These are phyloP conservation scores for Candida pini DNA, from an alignment of 805 yeast species.

Conservation along the genomic window DNA sequence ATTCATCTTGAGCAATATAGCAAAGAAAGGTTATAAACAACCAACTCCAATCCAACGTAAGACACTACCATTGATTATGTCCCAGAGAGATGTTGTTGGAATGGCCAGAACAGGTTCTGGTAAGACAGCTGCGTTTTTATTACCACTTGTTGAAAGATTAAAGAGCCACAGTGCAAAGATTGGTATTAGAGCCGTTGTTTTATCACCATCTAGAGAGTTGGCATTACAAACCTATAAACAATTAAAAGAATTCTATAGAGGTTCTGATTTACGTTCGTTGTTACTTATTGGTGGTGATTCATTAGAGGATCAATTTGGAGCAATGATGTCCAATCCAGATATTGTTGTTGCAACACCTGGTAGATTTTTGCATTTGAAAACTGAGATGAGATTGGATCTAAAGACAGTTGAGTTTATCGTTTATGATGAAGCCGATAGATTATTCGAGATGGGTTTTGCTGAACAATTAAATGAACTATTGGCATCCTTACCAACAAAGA, in stretches of 20 bases:
- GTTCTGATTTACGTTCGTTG: conserved; percentile 75
- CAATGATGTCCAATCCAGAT: conserved; percentile 94
- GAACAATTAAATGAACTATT: conserved; percentile 88
- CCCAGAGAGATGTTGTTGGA: conserved; percentile 91
- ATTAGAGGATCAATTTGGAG: conserved; percentile 90
- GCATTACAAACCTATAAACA: conserved; percentile 90
- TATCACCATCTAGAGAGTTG: conserved; percentile 94
- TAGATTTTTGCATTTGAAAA: conserved; percentile 89
- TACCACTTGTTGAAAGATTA: conserved; percentile 84
- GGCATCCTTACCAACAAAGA: conserved; percentile 70
- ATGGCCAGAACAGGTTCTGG: conserved; percentile 99
- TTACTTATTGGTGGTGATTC: conserved; percentile 96
- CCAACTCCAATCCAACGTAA: conserved; percentile 99
- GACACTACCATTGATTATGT: conserved; percentile 84
- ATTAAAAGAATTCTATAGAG: conserved; percentile 79
- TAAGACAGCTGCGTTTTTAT: conserved; percentile 93
- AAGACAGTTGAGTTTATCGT: conserved; percentile 82
- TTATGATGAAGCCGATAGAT: conserved; percentile 95
- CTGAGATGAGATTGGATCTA: conserved; percentile 89
- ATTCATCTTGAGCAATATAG: conserved; percentile 59
- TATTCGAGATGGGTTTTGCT: conserved; percentile 94
- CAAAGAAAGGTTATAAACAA: conserved; percentile 81
- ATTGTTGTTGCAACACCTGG: conserved; percentile 97
- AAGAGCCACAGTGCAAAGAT: conserved; percentile 79
- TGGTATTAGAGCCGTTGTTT: conserved; percentile 82